Evolutionary conservation across 2,329 filamentous ascomycete species (phyloP).

Genomic region (Fusarium austroafricanum): DNA sequence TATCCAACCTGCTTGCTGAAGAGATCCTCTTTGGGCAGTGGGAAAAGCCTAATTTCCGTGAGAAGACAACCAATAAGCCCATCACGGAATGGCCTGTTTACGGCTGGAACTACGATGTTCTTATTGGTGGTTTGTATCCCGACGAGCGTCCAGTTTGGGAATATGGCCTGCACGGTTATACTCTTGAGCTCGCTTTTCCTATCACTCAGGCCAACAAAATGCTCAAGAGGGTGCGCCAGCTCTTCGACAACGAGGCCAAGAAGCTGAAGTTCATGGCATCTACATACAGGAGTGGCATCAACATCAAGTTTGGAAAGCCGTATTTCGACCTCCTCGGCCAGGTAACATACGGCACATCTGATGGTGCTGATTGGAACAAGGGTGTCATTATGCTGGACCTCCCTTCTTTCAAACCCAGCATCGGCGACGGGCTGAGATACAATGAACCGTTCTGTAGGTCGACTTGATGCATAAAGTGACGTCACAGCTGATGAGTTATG

Average conservation of each 20-base stretch:
- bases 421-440: not conserved
- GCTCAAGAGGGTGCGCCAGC: not conserved
- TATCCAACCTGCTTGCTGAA: not conserved
- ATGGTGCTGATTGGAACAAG: not conserved
- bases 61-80: constrained; percentile 6
- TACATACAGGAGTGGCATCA: not conserved
- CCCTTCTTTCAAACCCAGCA: not conserved
- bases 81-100: constrained; percentile 5
- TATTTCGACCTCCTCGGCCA: not conserved
- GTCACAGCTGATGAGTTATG: fast-evolving
- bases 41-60: constrained; percentile 6
- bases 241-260: not conserved
- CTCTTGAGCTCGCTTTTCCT: not conserved
- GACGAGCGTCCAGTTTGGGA: not conserved
- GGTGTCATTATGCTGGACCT: constrained; percentile 9
- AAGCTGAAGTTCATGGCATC: constrained; percentile 6
- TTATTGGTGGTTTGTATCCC: constrained; percentile 3
- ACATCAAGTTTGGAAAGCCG: constrained; percentile 1
- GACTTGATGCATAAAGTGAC: fast-evolving
- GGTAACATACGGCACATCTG: not conserved
- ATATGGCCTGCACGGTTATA: not conserved
- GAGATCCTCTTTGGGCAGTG: constrained; percentile 9
- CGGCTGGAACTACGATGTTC: constrained; percentile 14
- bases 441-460: not conserved
- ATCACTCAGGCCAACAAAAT: not conserved